phyloP scores from a whole-genome alignment of 345 rosid species.

The Euclidium syriacum region DNA sequence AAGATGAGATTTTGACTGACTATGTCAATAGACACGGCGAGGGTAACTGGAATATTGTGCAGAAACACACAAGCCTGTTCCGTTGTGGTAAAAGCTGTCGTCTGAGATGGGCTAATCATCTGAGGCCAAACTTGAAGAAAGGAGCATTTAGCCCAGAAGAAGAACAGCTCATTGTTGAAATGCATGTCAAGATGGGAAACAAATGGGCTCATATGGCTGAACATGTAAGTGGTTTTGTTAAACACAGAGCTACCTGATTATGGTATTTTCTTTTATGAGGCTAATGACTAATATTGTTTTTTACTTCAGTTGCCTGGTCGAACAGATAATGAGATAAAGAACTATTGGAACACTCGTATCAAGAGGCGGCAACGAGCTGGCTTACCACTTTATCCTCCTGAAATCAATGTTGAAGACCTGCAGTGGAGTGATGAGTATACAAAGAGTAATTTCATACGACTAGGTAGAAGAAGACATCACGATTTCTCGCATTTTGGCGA shows the following conservation, averaged over 20 bases:
- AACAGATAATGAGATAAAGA: slow-evolving; percentile 97
- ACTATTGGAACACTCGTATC: slow-evolving; percentile 95
- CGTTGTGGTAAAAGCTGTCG: slow-evolving; percentile 99
- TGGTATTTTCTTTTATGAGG: too few relatives aligned
- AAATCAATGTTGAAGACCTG: slow-evolving; percentile 45
- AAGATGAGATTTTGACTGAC: slow-evolving; percentile 76
- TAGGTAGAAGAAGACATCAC: slow-evolving; percentile 39
- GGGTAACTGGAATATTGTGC: slow-evolving; percentile 97
- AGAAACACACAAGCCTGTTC: slow-evolving; percentile 72
- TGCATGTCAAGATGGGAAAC: slow-evolving; percentile 95
- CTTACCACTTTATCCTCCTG: slow-evolving; percentile 95
- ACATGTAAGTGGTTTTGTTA: slow-evolving; percentile 59
- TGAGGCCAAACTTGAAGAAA: slow-evolving; percentile 93
- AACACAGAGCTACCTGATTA: too few relatives aligned
- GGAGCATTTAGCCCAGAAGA: slow-evolving; percentile 89
- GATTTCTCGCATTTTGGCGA: slow-evolving; percentile 62
- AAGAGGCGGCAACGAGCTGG: slow-evolving; percentile 94
- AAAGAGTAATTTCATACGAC: slow-evolving; percentile 27
- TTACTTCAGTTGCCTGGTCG: slow-evolving; percentile 84
- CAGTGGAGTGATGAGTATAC: slow-evolving; percentile 50
- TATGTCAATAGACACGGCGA: slow-evolving; percentile 91
- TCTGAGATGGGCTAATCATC: slow-evolving; percentile 91
- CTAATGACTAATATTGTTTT: too few relatives aligned
- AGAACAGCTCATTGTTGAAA: slow-evolving; percentile 77
- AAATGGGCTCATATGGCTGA: slow-evolving; percentile 99